Percentiles rank a stretch among this genome's conserved stretches.
phyloP scores from a whole-genome alignment of 129 eudicot genomes.

The Pittosporum tobira region DNA sequence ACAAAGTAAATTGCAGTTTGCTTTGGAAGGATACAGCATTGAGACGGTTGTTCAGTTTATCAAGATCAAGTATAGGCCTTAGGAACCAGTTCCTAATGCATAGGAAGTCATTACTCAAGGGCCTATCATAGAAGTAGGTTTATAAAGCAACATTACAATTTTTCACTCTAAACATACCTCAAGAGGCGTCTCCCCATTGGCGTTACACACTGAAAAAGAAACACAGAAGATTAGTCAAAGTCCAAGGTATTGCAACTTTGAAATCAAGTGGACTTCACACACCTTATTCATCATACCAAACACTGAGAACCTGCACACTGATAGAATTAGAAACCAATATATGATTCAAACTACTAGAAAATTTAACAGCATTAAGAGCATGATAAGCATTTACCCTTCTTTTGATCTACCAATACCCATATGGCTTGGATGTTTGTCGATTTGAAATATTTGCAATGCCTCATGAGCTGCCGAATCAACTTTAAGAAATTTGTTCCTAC shows the following conservation, averaged over 20 bases:
- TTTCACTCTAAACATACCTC: slow-evolving; percentile 40
- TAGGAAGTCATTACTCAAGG: slow-evolving; percentile 15
- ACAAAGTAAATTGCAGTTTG: not conserved
- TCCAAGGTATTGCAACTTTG: slow-evolving; percentile 8
- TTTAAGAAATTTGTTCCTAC: slow-evolving; percentile 81
- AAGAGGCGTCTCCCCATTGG: slow-evolving; percentile 90
- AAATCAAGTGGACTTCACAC: slow-evolving; percentile 15
- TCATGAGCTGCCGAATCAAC: slow-evolving; percentile 89
- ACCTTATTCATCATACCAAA: slow-evolving; percentile 99
- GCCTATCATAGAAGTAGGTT: slow-evolving; percentile 9
- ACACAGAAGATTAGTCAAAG: slow-evolving; percentile 9
- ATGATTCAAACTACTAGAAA: not conserved
- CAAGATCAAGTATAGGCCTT: slow-evolving; percentile 82
- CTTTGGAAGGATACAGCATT: slow-evolving; percentile 64
- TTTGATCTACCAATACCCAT: slow-evolving; percentile 96
- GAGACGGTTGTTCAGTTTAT: slow-evolving; percentile 64
- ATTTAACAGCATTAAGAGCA: not conserved
- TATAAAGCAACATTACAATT: not conserved
- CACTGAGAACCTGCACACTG: slow-evolving; percentile 74
- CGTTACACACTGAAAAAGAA: slow-evolving; percentile 71
- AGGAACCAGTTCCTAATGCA: slow-evolving; percentile 79
- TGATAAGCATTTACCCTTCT: slow-evolving; percentile 54
- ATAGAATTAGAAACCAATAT: slow-evolving; percentile 9
- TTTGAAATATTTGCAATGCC: slow-evolving; percentile 92
- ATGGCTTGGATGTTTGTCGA: slow-evolving; percentile 93